A percentile compares a stretch with the other conserved stretches of the same genome.
Conservation (phyloP, 1,284 basidiomycete genomes). For the Fomitopsis betulina region DNA sequence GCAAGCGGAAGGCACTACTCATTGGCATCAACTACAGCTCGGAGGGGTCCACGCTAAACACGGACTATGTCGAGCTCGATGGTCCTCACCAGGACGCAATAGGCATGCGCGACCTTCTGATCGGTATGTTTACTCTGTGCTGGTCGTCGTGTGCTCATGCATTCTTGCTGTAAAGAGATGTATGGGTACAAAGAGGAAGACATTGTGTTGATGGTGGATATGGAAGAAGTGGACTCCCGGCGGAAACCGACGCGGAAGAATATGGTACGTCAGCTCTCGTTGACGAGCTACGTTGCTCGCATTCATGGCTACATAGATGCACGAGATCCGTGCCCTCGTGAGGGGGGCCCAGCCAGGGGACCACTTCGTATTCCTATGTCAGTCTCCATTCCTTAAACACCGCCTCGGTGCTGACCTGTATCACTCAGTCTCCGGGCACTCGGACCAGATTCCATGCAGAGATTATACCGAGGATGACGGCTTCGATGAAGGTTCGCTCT, state of each 20-base stretch:
- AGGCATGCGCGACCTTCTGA: neutral
- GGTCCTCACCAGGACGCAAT: conserved; percentile 3
- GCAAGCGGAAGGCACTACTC: conserved; percentile 4
- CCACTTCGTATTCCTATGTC: conserved; percentile 17
- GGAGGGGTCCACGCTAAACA: neutral
- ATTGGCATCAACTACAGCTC: conserved; percentile 4
- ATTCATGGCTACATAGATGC: conserved; percentile 2
- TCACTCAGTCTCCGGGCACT: conserved; percentile 14
- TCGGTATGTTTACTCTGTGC: neutral
- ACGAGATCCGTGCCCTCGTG: conserved; percentile 11
- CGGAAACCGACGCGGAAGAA: conserved; percentile 11
- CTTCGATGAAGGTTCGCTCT: conserved; percentile 31
- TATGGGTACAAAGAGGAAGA: conserved; percentile 11
- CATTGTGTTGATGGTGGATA: conserved; percentile 12
- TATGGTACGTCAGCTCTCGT: conserved; percentile 11
- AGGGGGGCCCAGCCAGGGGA: conserved; percentile 13
- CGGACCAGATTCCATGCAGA: conserved; percentile 13
- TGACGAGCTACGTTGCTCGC: neutral
- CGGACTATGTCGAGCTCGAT: neutral
- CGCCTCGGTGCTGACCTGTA: neutral
- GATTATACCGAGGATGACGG: conserved; percentile 16
- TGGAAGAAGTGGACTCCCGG: neutral
- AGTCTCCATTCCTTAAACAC: neutral
- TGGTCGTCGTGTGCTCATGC: neutral
- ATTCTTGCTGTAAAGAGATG: neutral